Base-by-base conservation (phyloP, 148 eudicot genomes). In the Nyssa sinensis region DNA sequence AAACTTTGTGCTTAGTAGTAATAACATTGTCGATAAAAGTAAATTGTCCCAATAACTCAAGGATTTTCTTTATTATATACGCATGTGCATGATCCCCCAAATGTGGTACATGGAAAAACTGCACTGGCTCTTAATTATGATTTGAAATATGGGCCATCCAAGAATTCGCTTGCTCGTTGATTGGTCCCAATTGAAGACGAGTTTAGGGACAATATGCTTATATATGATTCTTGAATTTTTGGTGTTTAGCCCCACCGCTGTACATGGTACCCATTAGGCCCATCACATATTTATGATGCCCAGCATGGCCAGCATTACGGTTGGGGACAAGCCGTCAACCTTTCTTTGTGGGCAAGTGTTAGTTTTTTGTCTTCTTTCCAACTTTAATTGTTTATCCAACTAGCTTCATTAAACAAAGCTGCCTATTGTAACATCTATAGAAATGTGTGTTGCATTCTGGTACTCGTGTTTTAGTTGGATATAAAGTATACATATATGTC, bases 301-400 rank as follows among this genome's bases (percentile, higher is more conserved):
- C 74, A 83, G 73, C 87, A 77, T 80, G 80, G 69, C 68, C 77
- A 27, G 32, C 66, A 78, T 58, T 47, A 17, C 60, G 44, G 17
- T 23, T 68, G 74, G 73, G 30, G 72, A 70, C 71, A 69, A 39
- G 76, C 41, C 44, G 11, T 66, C 73, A 61, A 32, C 77, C 27
- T 80, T 53, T 76, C 72, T 77, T 84, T 74, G 77, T 74, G 72
- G 39, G 51, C 75, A 78, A 82, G 78, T 75, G 74, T 72, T 58
- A 64, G 75, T 79, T 69, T 76, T 33, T 76, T 78, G 81, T 82
- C 77, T 76, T 80, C 57, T 79, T 81, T 77, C 69, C 13, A 63
- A 77, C 58, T 76, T 69, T 64, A 21, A 28, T 31, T 72, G 5
- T 29, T 28, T 62, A 29, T 58, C 58, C 29, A 61, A 21, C 39